Conservation (phyloP, 495 filamentous ascomycete genomes). For the Hypoxylon cercidicola region DNA sequence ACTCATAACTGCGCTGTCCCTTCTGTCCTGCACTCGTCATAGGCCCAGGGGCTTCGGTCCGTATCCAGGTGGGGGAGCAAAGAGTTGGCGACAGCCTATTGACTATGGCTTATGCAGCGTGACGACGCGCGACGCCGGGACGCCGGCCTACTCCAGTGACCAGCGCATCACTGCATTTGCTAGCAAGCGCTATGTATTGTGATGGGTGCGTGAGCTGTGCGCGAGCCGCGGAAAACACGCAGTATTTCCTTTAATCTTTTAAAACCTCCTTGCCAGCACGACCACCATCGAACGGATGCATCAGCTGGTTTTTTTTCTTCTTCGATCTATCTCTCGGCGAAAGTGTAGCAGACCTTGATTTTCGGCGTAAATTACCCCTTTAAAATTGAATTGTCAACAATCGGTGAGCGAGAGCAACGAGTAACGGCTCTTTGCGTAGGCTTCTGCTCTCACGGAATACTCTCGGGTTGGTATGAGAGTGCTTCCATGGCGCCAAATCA, state of each 20-base stretch:
- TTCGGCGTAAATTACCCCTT: slow-evolving; percentile 32
- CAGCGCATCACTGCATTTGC: slow-evolving; percentile 43
- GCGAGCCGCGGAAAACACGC: slow-evolving; percentile 36
- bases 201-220: slow-evolving; percentile 17
- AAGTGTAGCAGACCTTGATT: slow-evolving; percentile 21
- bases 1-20: slow-evolving; percentile 30
- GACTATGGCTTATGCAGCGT: slow-evolving; percentile 30
- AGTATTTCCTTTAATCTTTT: slow-evolving; percentile 21
- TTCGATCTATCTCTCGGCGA: slow-evolving; percentile 20
- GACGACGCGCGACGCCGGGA: slow-evolving; percentile 29
- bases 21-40: slow-evolving; percentile 36
- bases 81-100: slow-evolving; percentile 45
- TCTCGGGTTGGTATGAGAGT: slow-evolving; percentile 7
- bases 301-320: slow-evolving; percentile 15
- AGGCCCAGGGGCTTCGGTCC: slow-evolving; percentile 41
- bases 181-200: too few relatives aligned
- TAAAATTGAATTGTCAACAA: slow-evolving; percentile 12
- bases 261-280: slow-evolving; percentile 34
- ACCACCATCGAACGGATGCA: slow-evolving; percentile 8
- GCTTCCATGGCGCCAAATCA: slow-evolving; percentile 31
- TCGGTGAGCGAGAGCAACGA: slow-evolving; percentile 26
- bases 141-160: slow-evolving; percentile 26
- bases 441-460: slow-evolving; percentile 7
- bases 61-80: slow-evolving; percentile 34
- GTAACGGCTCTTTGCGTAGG: slow-evolving; percentile 6